Evolutionary conservation across 1,284 basidiomycete genomes (phyloP).

Genomic region (Ganoderma lucidum): DNA sequence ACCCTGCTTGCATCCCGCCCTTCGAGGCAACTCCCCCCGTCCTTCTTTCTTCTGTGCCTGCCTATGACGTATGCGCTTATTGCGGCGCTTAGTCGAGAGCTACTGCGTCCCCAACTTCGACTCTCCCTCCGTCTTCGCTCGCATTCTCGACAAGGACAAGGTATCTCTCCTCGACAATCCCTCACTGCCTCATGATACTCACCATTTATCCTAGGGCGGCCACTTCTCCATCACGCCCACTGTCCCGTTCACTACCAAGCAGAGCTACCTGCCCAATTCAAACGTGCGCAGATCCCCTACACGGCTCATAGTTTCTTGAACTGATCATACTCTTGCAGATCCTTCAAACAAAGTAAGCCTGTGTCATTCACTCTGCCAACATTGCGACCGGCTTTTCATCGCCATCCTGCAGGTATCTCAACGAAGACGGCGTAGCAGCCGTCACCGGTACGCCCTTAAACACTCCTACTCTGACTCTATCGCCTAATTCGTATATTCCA

Average conservation of each 20-base stretch:
- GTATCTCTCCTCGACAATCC: conserved; percentile 33
- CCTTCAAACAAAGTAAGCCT: conserved; percentile 76
- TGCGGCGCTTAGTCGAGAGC: conserved; percentile 70
- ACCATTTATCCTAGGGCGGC: conserved; percentile 65
- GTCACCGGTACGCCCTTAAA: conserved; percentile 66
- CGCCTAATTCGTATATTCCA: not conserved
- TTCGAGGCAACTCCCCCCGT: not conserved
- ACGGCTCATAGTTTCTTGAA: not conserved
- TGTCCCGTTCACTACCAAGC: conserved; percentile 75
- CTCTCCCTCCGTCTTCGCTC: conserved; percentile 89
- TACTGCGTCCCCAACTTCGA: conserved; percentile 95
- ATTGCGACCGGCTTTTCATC: not conserved
- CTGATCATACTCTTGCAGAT: conserved; percentile 48
- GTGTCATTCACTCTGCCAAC: not conserved
- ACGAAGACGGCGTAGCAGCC: conserved; percentile 80
- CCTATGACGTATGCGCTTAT: conserved; percentile 14
- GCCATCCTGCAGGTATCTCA: conserved; percentile 69
- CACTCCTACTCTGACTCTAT: not conserved
- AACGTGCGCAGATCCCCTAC: conserved; percentile 60
- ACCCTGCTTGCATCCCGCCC: not conserved
- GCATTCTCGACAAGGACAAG: conserved; percentile 87
- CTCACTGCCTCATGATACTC: not conserved
- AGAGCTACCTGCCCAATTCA: conserved; percentile 88
- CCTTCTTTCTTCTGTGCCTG: not conserved
- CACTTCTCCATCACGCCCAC: conserved; percentile 88